Base-by-base conservation (phyloP, 441 rosid genomes). In the Rhodomyrtus psidioides region DNA sequence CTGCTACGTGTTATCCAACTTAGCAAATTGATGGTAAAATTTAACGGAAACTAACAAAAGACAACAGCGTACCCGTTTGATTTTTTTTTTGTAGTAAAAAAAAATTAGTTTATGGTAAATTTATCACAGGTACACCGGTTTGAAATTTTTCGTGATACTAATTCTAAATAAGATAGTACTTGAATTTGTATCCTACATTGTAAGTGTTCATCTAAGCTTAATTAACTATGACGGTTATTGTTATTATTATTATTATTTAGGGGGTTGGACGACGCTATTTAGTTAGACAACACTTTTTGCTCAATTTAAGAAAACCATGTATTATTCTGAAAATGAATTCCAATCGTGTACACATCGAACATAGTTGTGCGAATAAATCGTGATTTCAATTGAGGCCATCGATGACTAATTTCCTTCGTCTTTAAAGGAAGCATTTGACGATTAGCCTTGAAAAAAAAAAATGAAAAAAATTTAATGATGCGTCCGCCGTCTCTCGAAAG, bases 321-420 rank as follows among this genome's bases (percentile, higher is more conserved):
- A 10, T 34, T 21, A 70, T 70, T 34, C 49, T 19, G 23, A 65
- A 65, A 34, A 12, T 12, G 5, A 34, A 49, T 70, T 70, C 79
- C 15, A 21, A 21, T 13, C 0, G 16, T n/a, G 42, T 10, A 21
- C 79, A 12, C 24, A 39, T 21, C 49, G 23, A 70, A 19, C 49
- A 12, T 34, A 21, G 6, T 70, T 3, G 5, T 0, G 0, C 2
- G 9, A 12, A 70, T 2, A 19, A 39, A 39, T 70, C 49, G 10
- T 21, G 79, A 10, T 39, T 70, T 4, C 49, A 21, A 39, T 10
- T 6, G 15, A 21, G 49, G n/a, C 21, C 2, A 26, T 34, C 5
- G n/a, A 70, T 39, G 39, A 21, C 39, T 0, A 6, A 0, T 34
- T 39, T 70, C n/a, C 15, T 10, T 70, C 0, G 1, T 70, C 46